Percentiles rank a stretch among this genome's conserved stretches.
These are phyloP conservation scores for Mortierella sp. DNA, from an alignment of 371 early-diverging fungal species.

Conservation along the genomic window DNA sequence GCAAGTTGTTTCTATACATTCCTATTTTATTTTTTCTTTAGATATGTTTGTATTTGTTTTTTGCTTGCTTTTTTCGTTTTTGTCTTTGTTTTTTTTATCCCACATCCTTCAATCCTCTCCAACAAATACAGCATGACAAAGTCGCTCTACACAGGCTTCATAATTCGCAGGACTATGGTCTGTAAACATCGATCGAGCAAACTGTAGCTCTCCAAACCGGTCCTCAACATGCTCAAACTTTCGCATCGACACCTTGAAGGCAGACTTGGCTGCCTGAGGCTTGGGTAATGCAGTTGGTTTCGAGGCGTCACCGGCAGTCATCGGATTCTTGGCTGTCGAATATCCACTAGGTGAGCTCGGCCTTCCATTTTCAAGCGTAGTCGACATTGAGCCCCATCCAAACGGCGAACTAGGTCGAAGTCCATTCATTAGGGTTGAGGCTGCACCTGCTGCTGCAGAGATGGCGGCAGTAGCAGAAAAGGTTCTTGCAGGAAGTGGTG, in stretches of 20 bases:
- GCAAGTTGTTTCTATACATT: too few species aligned
- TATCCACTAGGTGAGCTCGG: slow-evolving; percentile 6
- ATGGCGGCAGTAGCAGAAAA: slow-evolving; percentile 31
- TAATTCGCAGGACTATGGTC: slow-evolving; percentile 80
- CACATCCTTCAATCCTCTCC: slow-evolving; percentile 10
- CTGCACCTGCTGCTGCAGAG: slow-evolving; percentile 50
- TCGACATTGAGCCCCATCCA: slow-evolving; percentile 26
- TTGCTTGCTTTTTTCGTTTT: not conserved
- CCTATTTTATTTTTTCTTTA: not conserved
- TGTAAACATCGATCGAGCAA: slow-evolving; percentile 76
- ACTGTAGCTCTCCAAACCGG: slow-evolving; percentile 74
- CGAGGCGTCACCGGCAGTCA: too few species aligned
- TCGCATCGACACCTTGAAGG: slow-evolving; percentile 61
- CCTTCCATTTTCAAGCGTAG: not conserved
- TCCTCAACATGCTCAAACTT: slow-evolving; percentile 73
- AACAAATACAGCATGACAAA: slow-evolving; percentile 32
- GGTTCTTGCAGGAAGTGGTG: slow-evolving; percentile 24
- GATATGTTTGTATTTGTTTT: not conserved
- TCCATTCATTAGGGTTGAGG: slow-evolving; percentile 30
- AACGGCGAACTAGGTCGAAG: slow-evolving; percentile 47
- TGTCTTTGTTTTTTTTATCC: not conserved
- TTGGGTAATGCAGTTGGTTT: not conserved
- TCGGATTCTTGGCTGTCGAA: not conserved
- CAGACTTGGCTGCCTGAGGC: slow-evolving; percentile 15
- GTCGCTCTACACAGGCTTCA: slow-evolving; percentile 62